A percentile compares a stretch with the other conserved stretches of the same genome.
These are phyloP conservation scores for Russula sp. DNA, from an alignment of 768 basidiomycete species.

Conservation along the genomic window DNA sequence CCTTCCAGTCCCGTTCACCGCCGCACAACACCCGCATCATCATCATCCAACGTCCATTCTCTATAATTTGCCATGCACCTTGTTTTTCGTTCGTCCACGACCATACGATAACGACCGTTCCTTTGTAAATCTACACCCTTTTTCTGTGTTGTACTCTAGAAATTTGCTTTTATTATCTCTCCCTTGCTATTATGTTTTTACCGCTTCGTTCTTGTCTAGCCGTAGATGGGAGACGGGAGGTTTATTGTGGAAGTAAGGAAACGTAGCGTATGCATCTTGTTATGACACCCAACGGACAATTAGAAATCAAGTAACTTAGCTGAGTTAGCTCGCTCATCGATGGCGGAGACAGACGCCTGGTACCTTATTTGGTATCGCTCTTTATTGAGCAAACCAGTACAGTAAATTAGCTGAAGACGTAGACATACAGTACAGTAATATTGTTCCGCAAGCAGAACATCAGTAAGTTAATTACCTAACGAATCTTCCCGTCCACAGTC, in stretches of 20 bases:
- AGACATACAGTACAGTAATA: no score
- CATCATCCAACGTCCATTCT: neutral
- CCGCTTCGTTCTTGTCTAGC: neutral
- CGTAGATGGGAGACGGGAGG: no score
- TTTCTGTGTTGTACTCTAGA: constrained; percentile 15
- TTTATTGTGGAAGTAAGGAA: no score
- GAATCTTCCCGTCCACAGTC: no score
- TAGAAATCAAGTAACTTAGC: neutral
- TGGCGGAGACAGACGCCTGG: no score
- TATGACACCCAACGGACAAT: neutral
- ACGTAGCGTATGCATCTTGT: neutral
- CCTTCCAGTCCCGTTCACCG: constrained; percentile 5
- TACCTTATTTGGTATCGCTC: no score
- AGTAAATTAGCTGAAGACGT: no score
- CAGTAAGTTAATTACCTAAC: no score
- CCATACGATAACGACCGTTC: neutral
- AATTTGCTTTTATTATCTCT: constrained; percentile 4
- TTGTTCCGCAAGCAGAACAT: no score
- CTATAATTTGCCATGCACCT: neutral
- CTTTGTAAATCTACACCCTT: constrained; percentile 3
- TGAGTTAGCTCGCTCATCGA: no score
- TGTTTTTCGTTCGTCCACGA: neutral
- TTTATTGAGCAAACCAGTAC: no score
- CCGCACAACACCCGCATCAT: constrained; percentile 1
- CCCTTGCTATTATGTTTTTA: neutral